A percentile compares a stretch with the other conserved stretches of the same genome.
These are phyloP conservation scores for Thamnidium elegans DNA, from an alignment of 192 early-diverging fungal genomes.

Conservation along the genomic window DNA sequence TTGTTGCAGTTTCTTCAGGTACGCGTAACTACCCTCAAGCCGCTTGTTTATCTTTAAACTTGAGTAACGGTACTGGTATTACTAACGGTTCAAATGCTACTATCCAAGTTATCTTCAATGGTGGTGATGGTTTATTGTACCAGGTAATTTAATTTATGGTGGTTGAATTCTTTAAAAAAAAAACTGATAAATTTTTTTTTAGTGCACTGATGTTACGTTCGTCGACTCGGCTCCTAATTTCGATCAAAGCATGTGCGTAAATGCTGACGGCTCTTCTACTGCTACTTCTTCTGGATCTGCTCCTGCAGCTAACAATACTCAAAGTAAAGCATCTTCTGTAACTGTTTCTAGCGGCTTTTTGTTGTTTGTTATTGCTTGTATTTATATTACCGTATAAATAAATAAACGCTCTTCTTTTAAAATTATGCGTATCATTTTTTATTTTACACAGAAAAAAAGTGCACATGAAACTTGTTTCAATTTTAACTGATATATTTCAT, in stretches of 20 bases:
- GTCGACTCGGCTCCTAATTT: constrained; percentile 7
- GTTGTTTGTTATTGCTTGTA: not conserved
- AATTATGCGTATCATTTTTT: too few relatives aligned
- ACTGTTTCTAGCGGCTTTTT: not conserved
- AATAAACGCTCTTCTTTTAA: too few relatives aligned
- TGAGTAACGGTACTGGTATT: constrained; percentile 27
- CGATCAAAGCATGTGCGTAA: constrained; percentile 22
- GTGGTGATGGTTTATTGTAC: constrained; percentile 49
- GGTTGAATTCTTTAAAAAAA: not conserved
- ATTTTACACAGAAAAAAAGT: too few relatives aligned
- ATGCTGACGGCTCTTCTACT: constrained; percentile 22
- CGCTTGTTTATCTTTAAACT: constrained; percentile 39
- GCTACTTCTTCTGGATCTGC: not conserved
- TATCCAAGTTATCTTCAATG: constrained; percentile 52
- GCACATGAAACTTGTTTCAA: too few relatives aligned
- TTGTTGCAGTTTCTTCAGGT: constrained; percentile 15
- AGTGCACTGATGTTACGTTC: constrained; percentile 33
- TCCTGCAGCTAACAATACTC: not conserved
- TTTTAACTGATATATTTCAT: too few relatives aligned
- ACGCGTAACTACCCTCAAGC: constrained; percentile 33
- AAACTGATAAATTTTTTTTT: not conserved
- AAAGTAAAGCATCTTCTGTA: not conserved
- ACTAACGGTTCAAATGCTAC: constrained; percentile 49
- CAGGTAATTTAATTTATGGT: constrained; percentile 25
- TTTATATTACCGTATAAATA: not conserved